A percentile compares a stretch with the other conserved stretches of the same genome.
Evolutionary conservation across 345 rosid species (phyloP).

Genomic region (Citrus medica): DNA sequence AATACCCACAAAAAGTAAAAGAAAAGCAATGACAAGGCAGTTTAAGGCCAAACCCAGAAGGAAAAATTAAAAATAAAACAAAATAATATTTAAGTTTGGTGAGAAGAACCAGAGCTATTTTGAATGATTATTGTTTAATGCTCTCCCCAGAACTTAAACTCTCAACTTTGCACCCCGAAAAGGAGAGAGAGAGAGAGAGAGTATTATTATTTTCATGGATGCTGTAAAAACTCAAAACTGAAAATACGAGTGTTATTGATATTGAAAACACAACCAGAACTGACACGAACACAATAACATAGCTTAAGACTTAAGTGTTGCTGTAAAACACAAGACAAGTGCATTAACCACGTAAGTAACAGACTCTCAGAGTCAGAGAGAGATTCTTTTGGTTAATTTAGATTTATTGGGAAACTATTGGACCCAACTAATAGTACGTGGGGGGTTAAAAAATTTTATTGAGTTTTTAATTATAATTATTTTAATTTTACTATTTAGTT

Average conservation of each 20-base stretch:
- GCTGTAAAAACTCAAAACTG: not conserved
- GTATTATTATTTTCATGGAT: constrained; percentile 6
- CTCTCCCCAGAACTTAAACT: constrained; percentile 6
- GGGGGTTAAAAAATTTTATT: not conserved
- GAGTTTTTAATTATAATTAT: not conserved
- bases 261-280: constrained; percentile 1
- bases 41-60: constrained; percentile 14
- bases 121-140: not conserved
- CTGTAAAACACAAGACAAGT: not conserved
- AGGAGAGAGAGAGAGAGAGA: not conserved
- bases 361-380: not conserved
- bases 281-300: not conserved
- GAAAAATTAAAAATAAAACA: no score
- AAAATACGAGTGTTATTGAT: constrained; percentile 14
- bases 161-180: not conserved
- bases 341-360: not conserved
- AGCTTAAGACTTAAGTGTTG: not conserved
- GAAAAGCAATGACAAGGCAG: constrained; percentile 28
- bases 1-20: constrained; percentile 33
- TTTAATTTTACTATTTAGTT: not conserved
- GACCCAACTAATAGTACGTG: not conserved
- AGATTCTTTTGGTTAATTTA: not conserved
- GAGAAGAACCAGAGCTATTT: not conserved
- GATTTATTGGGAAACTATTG: constrained; percentile 1
- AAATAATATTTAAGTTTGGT: not conserved